Percentiles rank a stretch among this genome's conserved stretches.
phyloP scores from a whole-genome alignment of 371 early-diverging fungal species.

The Capillidium rhysosporum region DNA sequence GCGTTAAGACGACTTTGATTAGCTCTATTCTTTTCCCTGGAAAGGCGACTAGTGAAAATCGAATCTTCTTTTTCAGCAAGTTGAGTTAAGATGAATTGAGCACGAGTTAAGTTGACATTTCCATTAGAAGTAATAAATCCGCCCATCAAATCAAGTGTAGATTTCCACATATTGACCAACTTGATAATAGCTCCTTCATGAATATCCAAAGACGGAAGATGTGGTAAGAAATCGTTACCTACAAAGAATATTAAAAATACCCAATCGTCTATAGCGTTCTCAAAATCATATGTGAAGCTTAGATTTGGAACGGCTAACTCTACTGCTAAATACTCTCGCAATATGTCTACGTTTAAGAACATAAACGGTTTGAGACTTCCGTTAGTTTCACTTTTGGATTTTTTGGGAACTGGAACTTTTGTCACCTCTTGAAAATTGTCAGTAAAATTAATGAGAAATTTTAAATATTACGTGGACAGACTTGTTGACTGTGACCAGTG shows the following conservation, averaged over 20 bases:
- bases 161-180: constrained; percentile 74
- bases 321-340: constrained; percentile 83
- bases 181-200: constrained; percentile 91
- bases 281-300: constrained; percentile 56
- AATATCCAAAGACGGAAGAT: constrained; percentile 93
- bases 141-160: constrained; percentile 41
- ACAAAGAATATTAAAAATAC: constrained; percentile 98
- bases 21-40: neutral
- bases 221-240: constrained; percentile 99
- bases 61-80: constrained; percentile 66
- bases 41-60: constrained; percentile 56
- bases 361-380: constrained; percentile 57
- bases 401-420: constrained; percentile 8
- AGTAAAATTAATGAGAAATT: neutral
- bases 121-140: constrained; percentile 80
- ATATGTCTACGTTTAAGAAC: constrained; percentile 64
- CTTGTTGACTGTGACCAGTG: constrained; percentile 53
- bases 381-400: constrained; percentile 24
- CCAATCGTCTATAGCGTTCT: constrained; percentile 97
- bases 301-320: constrained; percentile 50
- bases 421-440: neutral
- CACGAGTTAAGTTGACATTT: constrained; percentile 46
- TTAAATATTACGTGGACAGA: constrained; percentile 42
- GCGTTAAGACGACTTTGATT: neutral
- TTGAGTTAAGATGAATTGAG: constrained; percentile 54